Conservation (phyloP, 2,329 filamentous ascomycete genomes). For the Fusarium equiseti region DNA sequence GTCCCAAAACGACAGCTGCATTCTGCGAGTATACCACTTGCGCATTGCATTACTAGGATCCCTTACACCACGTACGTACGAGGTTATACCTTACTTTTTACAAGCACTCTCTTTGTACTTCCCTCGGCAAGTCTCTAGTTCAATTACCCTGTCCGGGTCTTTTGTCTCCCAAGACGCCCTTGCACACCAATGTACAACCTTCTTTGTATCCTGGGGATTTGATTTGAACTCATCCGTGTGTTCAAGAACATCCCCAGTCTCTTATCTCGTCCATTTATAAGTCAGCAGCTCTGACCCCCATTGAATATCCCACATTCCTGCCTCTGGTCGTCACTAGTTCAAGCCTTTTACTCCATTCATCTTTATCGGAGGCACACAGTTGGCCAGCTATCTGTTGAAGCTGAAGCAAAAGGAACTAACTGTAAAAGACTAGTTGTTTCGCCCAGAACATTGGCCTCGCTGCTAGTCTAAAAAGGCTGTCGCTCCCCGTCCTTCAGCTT, state of each 20-base stretch:
- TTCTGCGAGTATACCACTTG: conserved; percentile 15
- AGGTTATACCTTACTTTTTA: conserved; percentile 10
- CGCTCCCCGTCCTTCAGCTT: conserved; percentile 14
- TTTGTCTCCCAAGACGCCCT: conserved; percentile 4
- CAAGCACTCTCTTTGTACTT: conserved; percentile 27
- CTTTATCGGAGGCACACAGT: conserved; percentile 35
- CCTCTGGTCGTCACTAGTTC: conserved; percentile 27
- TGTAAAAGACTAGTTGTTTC: conserved; percentile 28
- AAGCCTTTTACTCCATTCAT: conserved; percentile 19
- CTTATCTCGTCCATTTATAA: conserved; percentile 41
- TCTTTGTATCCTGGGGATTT: conserved; percentile 10
- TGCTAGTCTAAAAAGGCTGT: conserved; percentile 32
- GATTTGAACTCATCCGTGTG: conserved; percentile 22
- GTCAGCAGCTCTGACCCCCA: conserved; percentile 31
- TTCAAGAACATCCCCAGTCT: conserved; percentile 27
- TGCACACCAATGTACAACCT: conserved; percentile 28
- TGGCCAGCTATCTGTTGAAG: conserved; percentile 22
- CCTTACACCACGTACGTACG: conserved; percentile 33
- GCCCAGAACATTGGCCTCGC: conserved; percentile 3
- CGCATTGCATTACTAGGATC: conserved; percentile 31
- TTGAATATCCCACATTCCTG: conserved; percentile 38
- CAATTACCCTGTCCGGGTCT: conserved; percentile 9
- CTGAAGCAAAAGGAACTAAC: conserved; percentile 28
- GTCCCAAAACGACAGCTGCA: conserved; percentile 15
- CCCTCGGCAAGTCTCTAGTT: conserved; percentile 29